Percentiles rank a stretch among this genome's conserved stretches.
phyloP scores from a whole-genome alignment of 495 filamentous ascomycete species.

The Podospora pseudocomata region DNA sequence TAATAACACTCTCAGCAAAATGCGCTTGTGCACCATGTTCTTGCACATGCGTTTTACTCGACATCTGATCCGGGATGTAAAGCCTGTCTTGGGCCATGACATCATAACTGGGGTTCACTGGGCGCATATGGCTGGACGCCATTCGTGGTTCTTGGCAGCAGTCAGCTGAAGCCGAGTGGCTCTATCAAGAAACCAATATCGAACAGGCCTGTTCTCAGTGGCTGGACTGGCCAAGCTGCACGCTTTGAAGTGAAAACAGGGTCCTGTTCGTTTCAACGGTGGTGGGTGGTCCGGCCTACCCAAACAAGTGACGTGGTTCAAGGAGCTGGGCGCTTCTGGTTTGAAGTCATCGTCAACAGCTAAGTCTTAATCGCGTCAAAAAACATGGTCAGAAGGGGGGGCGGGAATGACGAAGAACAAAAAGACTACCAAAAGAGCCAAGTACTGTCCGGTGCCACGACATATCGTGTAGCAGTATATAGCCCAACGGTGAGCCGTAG shows the following conservation, averaged over 20 bases:
- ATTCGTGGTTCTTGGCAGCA: neutral
- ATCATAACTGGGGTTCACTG: neutral
- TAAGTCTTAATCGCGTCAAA: neutral
- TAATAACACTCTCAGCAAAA: no score
- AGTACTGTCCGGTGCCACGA: neutral
- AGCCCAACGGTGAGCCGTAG: neutral
- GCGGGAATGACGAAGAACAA: neutral
- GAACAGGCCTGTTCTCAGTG: neutral
- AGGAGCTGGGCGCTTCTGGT: neutral
- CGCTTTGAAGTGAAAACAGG: neutral
- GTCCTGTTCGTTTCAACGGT: neutral
- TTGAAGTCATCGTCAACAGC: neutral
- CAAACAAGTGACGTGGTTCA: neutral
- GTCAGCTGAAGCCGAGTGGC: neutral
- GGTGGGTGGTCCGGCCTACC: neutral
- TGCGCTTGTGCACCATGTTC: no score
- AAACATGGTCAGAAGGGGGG: neutral
- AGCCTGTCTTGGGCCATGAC: neutral
- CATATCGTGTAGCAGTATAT: neutral
- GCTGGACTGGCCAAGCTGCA: neutral
- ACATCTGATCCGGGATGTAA: neutral
- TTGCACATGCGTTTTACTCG: neutral
- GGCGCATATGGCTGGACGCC: neutral
- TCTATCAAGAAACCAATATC: neutral
- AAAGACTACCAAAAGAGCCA: neutral